Evolutionary conservation across 2,329 filamentous ascomycete species (phyloP), one percentile per base, ranked within the genome.

Genomic region (Colletotrichum coccodes): DNA sequence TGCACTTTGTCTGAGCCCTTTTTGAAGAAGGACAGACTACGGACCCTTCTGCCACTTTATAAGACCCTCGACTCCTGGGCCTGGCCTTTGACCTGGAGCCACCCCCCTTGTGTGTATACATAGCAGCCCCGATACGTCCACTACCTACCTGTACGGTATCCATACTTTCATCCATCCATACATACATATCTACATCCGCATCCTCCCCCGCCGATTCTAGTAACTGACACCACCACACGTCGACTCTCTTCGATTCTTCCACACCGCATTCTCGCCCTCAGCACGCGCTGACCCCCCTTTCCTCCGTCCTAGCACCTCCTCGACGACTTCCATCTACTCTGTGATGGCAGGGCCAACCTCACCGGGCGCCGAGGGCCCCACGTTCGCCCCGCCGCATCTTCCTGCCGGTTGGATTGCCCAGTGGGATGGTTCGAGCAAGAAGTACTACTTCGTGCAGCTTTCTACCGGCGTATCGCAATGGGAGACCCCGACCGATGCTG

Each of bases 371-470:
- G 86, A 88, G 75, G 88, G 87, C 75, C 88, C 88, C 72, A 86
- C 86, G 75, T 89, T 84, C 74, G 85, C 82, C 72, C 90, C 90
- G 71, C 90, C 90, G 54, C 81, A 83, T 53, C 84, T 91, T 60
- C 90, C 90, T 57, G 80, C 87, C 14, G 90, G 90, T 75, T 92
- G 90, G 90, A 91, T 91, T 75, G 89, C 89, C 67, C 90, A 92
- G 80, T 92, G 90, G 90, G 90, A 92, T 76, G 87, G 85, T 71
- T 76, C 84, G 64, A 89, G 85, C 78, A 87, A 84, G 77, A 91
- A 91, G 78, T 92, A 91, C 77, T 92, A 92, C 79, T 92, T 89
- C 77, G 91, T 93, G 58, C 90, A 93, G 79, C 87, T 93, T 62
- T 90, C 89, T 60, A 93, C 91, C 8, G 91, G 91, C 54, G 84